Conservation (phyloP, 441 rosid species). For the Raphanus hybrid region DNA sequence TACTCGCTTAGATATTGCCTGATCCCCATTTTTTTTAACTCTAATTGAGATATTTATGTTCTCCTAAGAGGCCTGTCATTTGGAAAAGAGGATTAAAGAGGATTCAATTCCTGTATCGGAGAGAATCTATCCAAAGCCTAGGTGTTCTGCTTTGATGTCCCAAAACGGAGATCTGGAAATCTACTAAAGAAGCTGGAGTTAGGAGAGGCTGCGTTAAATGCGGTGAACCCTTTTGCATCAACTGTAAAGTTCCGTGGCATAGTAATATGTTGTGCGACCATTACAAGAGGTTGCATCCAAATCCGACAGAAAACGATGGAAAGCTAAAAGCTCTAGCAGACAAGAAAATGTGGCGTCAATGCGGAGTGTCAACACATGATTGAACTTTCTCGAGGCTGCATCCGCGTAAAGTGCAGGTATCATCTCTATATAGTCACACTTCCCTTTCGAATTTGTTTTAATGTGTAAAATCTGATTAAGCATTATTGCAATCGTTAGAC, state of each 20-base stretch:
- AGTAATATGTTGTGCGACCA: background rate
- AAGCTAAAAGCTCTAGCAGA: background rate
- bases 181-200: background rate
- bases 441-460: background rate
- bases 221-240: background rate
- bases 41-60: too few relatives aligned
- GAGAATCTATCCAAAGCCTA: background rate
- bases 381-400: background rate
- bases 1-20: too few relatives aligned
- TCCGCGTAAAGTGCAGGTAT: background rate
- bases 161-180: background rate
- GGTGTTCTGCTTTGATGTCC: slow-evolving; percentile 3
- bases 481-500: background rate
- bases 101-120: background rate
- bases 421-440: background rate
- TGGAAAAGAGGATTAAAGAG: background rate
- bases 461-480: background rate
- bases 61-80: too few relatives aligned
- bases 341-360: background rate
- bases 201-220: background rate
- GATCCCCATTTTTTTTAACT: too few relatives aligned
- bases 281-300: slow-evolving; percentile 2
- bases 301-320: background rate
- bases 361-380: background rate
- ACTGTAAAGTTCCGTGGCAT: background rate